phyloP scores from a whole-genome alignment of 805 yeast species.

The Metschnikowia corniflorae region DNA sequence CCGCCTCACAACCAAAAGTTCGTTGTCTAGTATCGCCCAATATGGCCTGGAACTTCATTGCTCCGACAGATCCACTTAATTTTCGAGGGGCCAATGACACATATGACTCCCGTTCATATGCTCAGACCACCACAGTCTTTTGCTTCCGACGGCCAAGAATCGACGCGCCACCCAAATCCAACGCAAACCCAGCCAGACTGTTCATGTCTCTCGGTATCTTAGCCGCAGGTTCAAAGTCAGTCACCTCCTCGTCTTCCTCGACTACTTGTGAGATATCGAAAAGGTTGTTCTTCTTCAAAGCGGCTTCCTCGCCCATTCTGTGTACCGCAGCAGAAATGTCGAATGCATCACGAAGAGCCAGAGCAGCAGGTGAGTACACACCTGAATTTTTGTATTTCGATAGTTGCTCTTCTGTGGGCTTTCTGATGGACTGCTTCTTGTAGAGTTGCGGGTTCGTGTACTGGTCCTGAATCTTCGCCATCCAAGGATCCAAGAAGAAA shows the following conservation, averaged over 20 bases:
- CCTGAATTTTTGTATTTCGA: constrained; percentile 23
- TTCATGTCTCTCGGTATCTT: constrained; percentile 14
- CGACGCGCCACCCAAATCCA: constrained; percentile 50
- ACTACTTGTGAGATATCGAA: constrained; percentile 23
- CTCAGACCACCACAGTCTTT: no score
- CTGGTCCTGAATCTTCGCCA: constrained; percentile 17
- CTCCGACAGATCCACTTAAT: no score
- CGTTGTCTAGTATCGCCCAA: no score
- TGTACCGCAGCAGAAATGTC: constrained; percentile 85
- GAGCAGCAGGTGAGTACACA: constrained; percentile 68
- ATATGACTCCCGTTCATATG: no score
- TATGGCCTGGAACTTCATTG: no score
- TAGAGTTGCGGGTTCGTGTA: constrained; percentile 7
- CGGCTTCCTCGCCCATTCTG: constrained; percentile 67
- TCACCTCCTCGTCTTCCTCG: constrained; percentile 40
- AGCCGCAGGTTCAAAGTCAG: constrained; percentile 13
- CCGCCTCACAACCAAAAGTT: no score
- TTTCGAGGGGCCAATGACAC: no score
- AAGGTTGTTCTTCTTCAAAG: constrained; percentile 24
- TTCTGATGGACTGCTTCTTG: constrained; percentile 4
- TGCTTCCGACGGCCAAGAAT: constrained; percentile 44
- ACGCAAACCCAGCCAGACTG: constrained; percentile 32
- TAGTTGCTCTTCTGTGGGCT: constrained; percentile 6
- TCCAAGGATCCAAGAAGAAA: constrained; percentile 71
- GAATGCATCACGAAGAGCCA: constrained; percentile 80